Conservation (phyloP, 2,329 filamentous ascomycete genomes). For the Nothophoma quercina region DNA sequence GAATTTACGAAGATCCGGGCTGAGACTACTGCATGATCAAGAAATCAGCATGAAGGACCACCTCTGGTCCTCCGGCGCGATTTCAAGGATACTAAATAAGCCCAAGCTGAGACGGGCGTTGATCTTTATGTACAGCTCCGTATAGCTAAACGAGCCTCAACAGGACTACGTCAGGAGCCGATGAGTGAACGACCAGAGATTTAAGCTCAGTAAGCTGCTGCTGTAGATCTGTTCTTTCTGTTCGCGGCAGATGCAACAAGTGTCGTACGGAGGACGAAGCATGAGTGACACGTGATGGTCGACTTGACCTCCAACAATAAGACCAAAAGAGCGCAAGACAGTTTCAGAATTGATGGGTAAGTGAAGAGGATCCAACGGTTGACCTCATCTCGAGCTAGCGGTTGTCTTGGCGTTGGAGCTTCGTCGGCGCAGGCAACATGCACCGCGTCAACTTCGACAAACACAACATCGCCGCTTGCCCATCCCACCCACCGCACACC, state of each 20-base stretch:
- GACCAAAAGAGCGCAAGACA: no score
- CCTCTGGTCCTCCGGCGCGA: no score
- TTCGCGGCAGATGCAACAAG: background rate
- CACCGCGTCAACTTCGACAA: conserved; percentile 17
- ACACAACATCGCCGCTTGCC: conserved; percentile 17
- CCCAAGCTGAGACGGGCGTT: no score
- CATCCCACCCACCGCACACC: conserved; percentile 3
- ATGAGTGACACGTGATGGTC: no score
- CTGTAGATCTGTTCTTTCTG: background rate
- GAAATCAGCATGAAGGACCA: no score
- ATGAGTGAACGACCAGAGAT: background rate
- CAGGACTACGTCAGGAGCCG: background rate
- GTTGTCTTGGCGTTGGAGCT: conserved; percentile 14
- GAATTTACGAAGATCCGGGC: no score
- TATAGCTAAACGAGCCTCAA: background rate
- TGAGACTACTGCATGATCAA: no score
- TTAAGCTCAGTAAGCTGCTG: conserved; percentile 5
- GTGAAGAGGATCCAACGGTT: background rate
- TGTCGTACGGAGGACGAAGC: background rate
- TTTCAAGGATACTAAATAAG: no score
- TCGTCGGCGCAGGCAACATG: conserved; percentile 13
- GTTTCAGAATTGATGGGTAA: background rate
- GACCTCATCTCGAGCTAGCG: conserved; percentile 11
- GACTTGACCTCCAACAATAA: no score
- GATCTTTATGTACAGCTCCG: background rate